phyloP scores from a whole-genome alignment of 2,329 filamentous ascomycete genomes.

The Sordariomycetes sp. region DNA sequence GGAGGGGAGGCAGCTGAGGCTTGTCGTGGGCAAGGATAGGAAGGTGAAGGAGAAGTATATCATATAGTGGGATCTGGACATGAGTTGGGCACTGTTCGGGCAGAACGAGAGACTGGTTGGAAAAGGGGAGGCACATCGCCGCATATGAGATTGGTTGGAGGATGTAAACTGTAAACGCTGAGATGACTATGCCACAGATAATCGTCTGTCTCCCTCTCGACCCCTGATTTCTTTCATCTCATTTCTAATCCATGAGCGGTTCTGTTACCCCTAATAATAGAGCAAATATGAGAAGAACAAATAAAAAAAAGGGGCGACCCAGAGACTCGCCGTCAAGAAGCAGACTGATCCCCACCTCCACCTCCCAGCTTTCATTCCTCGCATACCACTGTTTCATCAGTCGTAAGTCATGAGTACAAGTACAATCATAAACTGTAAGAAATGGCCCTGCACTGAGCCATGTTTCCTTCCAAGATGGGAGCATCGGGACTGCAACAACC shows the following conservation, averaged over 20 bases:
- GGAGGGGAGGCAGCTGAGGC: slow-evolving; percentile 44
- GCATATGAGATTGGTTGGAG: neutral
- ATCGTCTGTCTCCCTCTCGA: neutral
- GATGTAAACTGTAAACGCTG: neutral
- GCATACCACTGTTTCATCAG: neutral
- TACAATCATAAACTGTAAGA: neutral
- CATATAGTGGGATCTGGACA: slow-evolving; percentile 21
- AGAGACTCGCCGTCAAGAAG: neutral
- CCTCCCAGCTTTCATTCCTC: neutral
- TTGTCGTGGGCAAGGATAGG: slow-evolving; percentile 51
- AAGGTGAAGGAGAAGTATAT: slow-evolving; percentile 45
- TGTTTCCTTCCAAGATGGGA: too few species aligned
- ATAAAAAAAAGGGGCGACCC: neutral
- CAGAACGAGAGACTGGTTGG: neutral
- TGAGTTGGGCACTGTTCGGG: too few species aligned
- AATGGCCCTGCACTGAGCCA: too few species aligned
- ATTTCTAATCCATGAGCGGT: neutral
- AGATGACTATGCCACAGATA: neutral
- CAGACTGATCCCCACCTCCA: too few species aligned
- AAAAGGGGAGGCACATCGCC: neutral
- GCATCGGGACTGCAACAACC: neutral
- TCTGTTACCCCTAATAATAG: neutral
- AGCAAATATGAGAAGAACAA: neutral
- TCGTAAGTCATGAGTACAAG: neutral
- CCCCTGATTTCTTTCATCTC: neutral